Evolutionary conservation across 768 basidiomycete genomes (phyloP).

Genomic region (Mycena vitilis): DNA sequence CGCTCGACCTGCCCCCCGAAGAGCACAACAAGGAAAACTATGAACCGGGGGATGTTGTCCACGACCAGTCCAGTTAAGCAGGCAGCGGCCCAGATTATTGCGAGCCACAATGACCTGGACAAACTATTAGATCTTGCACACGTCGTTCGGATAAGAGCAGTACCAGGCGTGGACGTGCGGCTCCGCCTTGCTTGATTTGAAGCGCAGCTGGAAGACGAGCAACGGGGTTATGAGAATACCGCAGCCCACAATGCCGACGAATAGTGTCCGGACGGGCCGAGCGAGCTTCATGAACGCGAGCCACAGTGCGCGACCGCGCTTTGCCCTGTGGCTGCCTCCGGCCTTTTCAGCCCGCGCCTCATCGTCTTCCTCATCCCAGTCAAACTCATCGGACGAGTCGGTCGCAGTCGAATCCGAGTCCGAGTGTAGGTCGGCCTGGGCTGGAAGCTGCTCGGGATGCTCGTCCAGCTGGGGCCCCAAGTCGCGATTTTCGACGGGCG

Average conservation of each 20-base stretch:
- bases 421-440: constrained; percentile 26
- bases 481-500: constrained; percentile 39
- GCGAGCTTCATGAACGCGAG: constrained; percentile 75
- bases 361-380: constrained; percentile 78
- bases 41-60: constrained; percentile 68
- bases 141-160: not conserved
- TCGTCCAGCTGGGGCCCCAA: constrained; percentile 38
- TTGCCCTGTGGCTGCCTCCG: constrained; percentile 63
- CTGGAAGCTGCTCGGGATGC: constrained; percentile 30
- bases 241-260: constrained; percentile 69
- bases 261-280: constrained; percentile 65
- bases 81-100: constrained; percentile 72
- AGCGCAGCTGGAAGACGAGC: constrained; percentile 74
- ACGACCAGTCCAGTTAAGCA: constrained; percentile 74
- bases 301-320: constrained; percentile 72
- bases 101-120: constrained; percentile 70
- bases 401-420: constrained; percentile 64
- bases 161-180: constrained; percentile 67
- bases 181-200: constrained; percentile 58
- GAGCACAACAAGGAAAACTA: constrained; percentile 64
- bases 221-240: constrained; percentile 77
- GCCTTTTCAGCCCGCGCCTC: constrained; percentile 41
- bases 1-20: constrained; percentile 74
- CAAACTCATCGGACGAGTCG: constrained; percentile 75
- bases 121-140: constrained; percentile 51